Evolutionary conservation across 805 yeast species (phyloP).

Genomic region (Kurtzmaniella fragi): DNA sequence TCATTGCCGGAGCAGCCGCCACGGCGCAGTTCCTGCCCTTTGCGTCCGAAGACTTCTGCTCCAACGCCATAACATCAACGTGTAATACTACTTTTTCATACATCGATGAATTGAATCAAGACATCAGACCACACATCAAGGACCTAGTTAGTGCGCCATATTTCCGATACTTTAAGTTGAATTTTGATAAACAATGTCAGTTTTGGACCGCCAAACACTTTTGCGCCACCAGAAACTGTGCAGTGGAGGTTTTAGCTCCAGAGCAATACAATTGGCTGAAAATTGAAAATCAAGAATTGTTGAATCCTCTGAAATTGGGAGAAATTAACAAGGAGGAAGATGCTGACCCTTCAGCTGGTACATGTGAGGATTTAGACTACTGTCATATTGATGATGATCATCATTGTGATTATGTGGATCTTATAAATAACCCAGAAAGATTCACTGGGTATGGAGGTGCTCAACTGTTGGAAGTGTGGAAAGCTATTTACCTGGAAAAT

Average conservation of each 20-base stretch:
- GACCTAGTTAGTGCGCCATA: slow-evolving; percentile 67
- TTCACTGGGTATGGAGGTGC: slow-evolving; percentile 95
- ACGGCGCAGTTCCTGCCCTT: slow-evolving; percentile 26
- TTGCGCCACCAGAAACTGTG: slow-evolving; percentile 85
- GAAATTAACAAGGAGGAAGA: slow-evolving; percentile 17
- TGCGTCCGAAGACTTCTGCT: slow-evolving; percentile 40
- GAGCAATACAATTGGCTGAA: slow-evolving; percentile 70
- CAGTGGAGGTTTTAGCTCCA: slow-evolving; percentile 67
- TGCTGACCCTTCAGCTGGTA: slow-evolving; percentile 13
- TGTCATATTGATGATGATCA: slow-evolving; percentile 63
- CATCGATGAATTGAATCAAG: slow-evolving; percentile 32
- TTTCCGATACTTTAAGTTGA: slow-evolving; percentile 82
- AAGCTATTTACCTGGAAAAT: slow-evolving; percentile 85
- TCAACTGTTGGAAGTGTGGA: slow-evolving; percentile 90
- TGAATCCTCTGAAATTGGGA: slow-evolving; percentile 72
- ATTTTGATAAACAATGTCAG: slow-evolving; percentile 78
- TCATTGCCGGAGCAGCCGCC: slow-evolving; percentile 1
- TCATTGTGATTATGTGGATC: slow-evolving; percentile 77
- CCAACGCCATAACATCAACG: slow-evolving; percentile 39
- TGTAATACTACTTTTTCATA: slow-evolving; percentile 43
- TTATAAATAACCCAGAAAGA: slow-evolving; percentile 87
- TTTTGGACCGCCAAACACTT: slow-evolving; percentile 79
- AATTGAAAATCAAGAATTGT: slow-evolving; percentile 40
- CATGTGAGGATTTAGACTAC: slow-evolving; percentile 53
- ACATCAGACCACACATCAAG: slow-evolving; percentile 45